Evolutionary conservation across 1,284 basidiomycete species (phyloP).

Genomic region (Cystobasidiaceae sp.): DNA sequence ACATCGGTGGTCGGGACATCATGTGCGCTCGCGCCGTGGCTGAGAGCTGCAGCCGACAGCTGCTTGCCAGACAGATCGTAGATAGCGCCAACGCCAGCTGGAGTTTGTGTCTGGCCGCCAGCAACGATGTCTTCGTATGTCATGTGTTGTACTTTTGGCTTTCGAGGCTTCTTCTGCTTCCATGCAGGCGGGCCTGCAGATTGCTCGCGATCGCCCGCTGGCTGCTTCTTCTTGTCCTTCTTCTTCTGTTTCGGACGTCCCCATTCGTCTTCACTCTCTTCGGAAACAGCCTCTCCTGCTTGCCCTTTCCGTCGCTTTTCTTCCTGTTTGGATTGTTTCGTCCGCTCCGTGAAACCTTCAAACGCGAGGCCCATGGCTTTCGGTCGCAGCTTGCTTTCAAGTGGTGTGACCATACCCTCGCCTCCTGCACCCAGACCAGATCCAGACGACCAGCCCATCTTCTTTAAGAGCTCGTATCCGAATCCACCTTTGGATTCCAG

Average conservation of each 20-base stretch:
- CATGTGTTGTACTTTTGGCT: slow-evolving; percentile 80
- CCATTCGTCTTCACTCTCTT: slow-evolving; percentile 39
- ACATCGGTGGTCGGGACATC: slow-evolving; percentile 65
- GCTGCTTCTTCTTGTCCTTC: slow-evolving; percentile 52
- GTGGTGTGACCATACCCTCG: slow-evolving; percentile 79
- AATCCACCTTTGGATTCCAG: slow-evolving; percentile 59
- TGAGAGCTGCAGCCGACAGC: slow-evolving; percentile 17
- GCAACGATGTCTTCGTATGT: slow-evolving; percentile 82
- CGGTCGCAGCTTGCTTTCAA: slow-evolving; percentile 76
- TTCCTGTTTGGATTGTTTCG: slow-evolving; percentile 79
- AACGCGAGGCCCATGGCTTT: slow-evolving; percentile 75
- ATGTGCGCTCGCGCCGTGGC: slow-evolving; percentile 39
- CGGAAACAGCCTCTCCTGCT: slow-evolving; percentile 33
- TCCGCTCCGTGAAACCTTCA: slow-evolving; percentile 79
- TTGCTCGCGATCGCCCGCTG: slow-evolving; percentile 48
- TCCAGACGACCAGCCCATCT: slow-evolving; percentile 86
- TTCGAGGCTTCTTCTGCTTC: slow-evolving; percentile 58
- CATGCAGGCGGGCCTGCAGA: slow-evolving; percentile 54
- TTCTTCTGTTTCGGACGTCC: slow-evolving; percentile 34
- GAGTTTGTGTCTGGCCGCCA: slow-evolving; percentile 46
- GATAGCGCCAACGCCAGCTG: slow-evolving; percentile 68
- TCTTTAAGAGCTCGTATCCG: slow-evolving; percentile 81
- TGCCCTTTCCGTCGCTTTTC: slow-evolving; percentile 44
- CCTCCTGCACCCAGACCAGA: slow-evolving; percentile 72
- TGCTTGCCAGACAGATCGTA: slow-evolving; percentile 68